These are phyloP conservation scores for Thermoascus crustaceus DNA, from an alignment of 2,329 filamentous ascomycete species.

Conservation along the genomic window DNA sequence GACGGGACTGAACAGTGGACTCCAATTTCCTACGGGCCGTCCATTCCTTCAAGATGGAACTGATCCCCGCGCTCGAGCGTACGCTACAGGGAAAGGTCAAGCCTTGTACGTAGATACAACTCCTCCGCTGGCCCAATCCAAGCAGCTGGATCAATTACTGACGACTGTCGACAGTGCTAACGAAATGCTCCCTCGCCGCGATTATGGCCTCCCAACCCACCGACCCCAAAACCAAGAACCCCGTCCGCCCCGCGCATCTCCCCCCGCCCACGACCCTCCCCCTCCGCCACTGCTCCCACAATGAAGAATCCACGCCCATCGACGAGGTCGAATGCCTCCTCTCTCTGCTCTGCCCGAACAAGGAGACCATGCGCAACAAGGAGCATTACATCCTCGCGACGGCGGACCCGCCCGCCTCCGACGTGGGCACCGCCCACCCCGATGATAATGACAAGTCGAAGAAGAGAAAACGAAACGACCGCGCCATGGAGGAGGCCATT, in stretches of 20 bases:
- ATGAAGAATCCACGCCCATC: constrained; percentile 33
- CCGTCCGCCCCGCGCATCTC: constrained; percentile 34
- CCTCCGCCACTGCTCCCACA: constrained; percentile 41
- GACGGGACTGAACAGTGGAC: constrained; percentile 52
- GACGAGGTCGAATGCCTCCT: constrained; percentile 38
- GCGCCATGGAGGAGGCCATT: constrained; percentile 21
- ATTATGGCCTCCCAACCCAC: constrained; percentile 33
- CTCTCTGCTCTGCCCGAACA: constrained; percentile 33
- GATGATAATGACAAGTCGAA: constrained; percentile 10
- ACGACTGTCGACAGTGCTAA: constrained; percentile 56
- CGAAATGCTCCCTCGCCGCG: constrained; percentile 51
- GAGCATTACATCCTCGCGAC: constrained; percentile 42
- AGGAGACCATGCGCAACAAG: constrained; percentile 37
- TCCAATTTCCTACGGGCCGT: constrained; percentile 77
- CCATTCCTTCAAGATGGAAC: constrained; percentile 78
- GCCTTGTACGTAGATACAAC: constrained; percentile 55
- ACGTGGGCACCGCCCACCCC: constrained; percentile 17
- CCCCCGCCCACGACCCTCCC: constrained; percentile 38
- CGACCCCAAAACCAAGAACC: constrained; percentile 31
- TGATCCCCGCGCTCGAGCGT: constrained; percentile 65
- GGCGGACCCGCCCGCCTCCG: constrained; percentile 26
- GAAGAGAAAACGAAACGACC: constrained; percentile 29
- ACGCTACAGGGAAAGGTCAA: constrained; percentile 85
- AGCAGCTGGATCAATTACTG: too few relatives aligned
- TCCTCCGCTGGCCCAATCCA: background rate